Evolutionary conservation across 1,139 yeast genomes (phyloP).

Genomic region (Saccharomyces hybrid): DNA sequence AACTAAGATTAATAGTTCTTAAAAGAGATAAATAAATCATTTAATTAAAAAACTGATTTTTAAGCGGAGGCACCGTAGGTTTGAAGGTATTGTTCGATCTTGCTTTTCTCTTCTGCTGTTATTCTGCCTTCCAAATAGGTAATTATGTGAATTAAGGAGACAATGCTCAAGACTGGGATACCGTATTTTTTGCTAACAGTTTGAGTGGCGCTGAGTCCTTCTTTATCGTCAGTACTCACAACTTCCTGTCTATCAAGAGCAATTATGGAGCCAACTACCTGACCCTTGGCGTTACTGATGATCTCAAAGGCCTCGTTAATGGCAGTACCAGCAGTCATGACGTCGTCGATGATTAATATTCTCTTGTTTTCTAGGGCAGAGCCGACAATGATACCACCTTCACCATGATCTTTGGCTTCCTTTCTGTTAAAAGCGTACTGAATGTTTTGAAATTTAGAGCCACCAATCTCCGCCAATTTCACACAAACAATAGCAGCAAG

Average conservation of each 20-base stretch:
- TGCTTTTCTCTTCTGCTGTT: conserved; percentile 45
- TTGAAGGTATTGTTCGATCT: conserved; percentile 54
- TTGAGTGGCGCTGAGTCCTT: conserved; percentile 64
- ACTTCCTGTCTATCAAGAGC: conserved; percentile 96
- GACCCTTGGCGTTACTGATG: conserved; percentile 62
- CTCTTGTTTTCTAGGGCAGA: conserved; percentile 61
- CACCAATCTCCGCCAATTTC: conserved; percentile 83
- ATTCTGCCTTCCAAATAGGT: conserved; percentile 51
- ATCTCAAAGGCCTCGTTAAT: conserved; percentile 88
- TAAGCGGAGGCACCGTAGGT: conserved; percentile 31
- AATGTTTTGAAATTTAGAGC: conserved; percentile 57
- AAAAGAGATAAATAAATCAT: conserved; percentile 1
- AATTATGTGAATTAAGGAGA: conserved; percentile 68
- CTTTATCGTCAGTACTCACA: conserved; percentile 39
- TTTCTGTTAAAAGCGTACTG: conserved; percentile 76
- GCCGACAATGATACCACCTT: conserved; percentile 94
- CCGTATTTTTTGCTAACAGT: conserved; percentile 63
- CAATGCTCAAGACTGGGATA: conserved; percentile 81
- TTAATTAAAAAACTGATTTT: neutral
- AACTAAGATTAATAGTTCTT: neutral
- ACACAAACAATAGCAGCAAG: conserved; percentile 89
- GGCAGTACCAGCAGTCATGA: conserved; percentile 98
- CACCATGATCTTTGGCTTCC: conserved; percentile 97
- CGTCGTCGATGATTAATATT: conserved; percentile 87
- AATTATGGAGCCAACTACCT: conserved; percentile 75